Evolutionary conservation across 2,329 filamentous ascomycete genomes (phyloP), one percentile per base, ranked within the genome.

Genomic region (Fusarium sp.): DNA sequence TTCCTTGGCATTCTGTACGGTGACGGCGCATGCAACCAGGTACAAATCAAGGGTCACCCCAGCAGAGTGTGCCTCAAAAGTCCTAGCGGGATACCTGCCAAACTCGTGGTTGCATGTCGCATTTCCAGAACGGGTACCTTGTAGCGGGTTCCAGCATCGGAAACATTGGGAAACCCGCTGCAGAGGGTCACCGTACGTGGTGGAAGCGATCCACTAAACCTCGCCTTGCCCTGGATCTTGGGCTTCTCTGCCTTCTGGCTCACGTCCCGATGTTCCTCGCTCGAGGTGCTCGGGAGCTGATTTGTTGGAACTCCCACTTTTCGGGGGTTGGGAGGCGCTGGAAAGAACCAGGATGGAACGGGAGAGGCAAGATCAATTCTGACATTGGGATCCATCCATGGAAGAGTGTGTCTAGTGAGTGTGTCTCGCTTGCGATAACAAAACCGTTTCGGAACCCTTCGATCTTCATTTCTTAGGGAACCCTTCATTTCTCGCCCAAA

Each of bases 231-330:
- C 66, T 74, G 60, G 44, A 47, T 47, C 47, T 47, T 54, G 62
- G 58, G 44, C 61, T 64, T 47, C 57, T 36, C 49, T 52, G 49
- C n/a, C 49, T 36, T 70, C 60, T 70, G 70, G 59, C 66, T 69
- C 61, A 47, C 59, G 66, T 68, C 49, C 66, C 57, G 60, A 68
- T 47, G 62, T 67, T 54, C 66, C 63, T 74, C 66, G 70, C 51
- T 68, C 66, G 57, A 47, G 22, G 47, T 28, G 35, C 45, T 65
- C 41, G 12, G 10, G 52, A 58, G 41, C 14, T 70, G 60, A 73
- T 73, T 67, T 67, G 70, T 38, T 38, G 41, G 49, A 56, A 48
- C 63, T 59, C 71, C 71, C 71, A 74, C 71, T 74, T 69, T 75
- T 69, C 60, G 57, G 47, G 59, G 63, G 72, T 60, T 72, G 63